Evolutionary conservation across 169 alveolate genomes (phyloP), one percentile per base, ranked within the genome.

Genomic region (Theileria annulata): DNA sequence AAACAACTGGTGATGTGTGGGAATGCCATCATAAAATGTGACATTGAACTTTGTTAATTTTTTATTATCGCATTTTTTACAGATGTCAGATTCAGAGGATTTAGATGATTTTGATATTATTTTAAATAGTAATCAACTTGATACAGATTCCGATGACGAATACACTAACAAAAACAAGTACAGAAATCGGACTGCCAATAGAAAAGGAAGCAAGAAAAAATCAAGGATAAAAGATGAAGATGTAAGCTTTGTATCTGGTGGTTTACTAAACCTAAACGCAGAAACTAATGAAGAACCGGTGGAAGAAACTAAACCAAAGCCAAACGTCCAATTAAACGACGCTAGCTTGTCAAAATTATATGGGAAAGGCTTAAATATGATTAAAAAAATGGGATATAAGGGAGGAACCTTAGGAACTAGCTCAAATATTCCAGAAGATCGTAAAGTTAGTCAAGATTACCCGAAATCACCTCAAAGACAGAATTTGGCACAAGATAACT

Each of bases 371-470:
- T 9, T 84, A 31, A 76, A 84, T 63, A 84, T 84, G 86, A 13
- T 84, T 33, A 72, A 76, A 49, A 84, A 84, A 54, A 84, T 84
- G 90, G 90, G 90, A 8, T 84, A 84, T 56, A 77, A 47, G 13
- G 90, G 90, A 9, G 90, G 90, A 51, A 87, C 80, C 4, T 64
- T 84, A 51, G 90, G 90, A 67, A 67, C 51, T 42, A 42, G 51
- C 15, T 42, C 51, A 42, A 42, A 42, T 42, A 8, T 42, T 42
- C 51, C 51, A 42, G 51, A 42, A 42, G 15, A 42, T 3, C 51
- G 51, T 42, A 42, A 42, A 42, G 2, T 8, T 12, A 42, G 17
- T 42, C 51, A 42, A 42, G 51, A 42, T 42, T 42, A 42, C 51
- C 3, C 51, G 15, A 42, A 42, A 42, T 42, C 51, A 2, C 51